Evolutionary conservation across 2,329 filamentous ascomycete genomes (phyloP), one percentile per base, ranked within the genome.

Genomic region (Cytospora piceicola): DNA sequence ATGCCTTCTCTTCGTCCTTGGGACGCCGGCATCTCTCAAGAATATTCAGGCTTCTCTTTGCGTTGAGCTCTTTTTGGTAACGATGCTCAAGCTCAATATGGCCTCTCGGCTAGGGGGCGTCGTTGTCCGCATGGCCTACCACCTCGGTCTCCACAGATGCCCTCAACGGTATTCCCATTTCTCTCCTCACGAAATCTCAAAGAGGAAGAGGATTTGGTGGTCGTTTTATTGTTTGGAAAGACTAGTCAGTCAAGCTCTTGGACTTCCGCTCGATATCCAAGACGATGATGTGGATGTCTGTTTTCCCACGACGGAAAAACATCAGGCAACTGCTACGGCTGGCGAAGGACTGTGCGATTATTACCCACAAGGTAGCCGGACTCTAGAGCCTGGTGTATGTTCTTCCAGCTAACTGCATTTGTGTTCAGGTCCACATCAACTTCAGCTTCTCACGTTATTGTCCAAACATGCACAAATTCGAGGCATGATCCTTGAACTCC

Each of bases 241-340:
- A 55, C 82, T 85, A 64, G 75, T 87, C 0, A 85, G 82, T 11
- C 85, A 87, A 56, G 83, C 83, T 0, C 78, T 87, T 2, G 85
- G 85, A 0, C 75, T 86, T 0, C 85, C 85, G 0, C 74, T 86
- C 0, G 80, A 81, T 24, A 81, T 88, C 14, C 80, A 80, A 59
- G 85, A 87, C 67, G 81, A 86, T 53, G 85, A 87, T 64, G 73
- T 87, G 7, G 85, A 87, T 69, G 85, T 87, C 1, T 87, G 85
- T 67, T 83, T 61, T 17, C 42, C 30, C 17, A 61, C 34, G 34
- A 55, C 39, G 12, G 65, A 67, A 29, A n/a, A 24, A 4, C 65
- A 67, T 30, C 42, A 60, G 22, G 36, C 24, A 9, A 34, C 54
- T 20, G 22, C 54, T 20, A 20, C 12, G 29, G 27, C 46, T 24